Evolutionary conservation across 2,329 filamentous ascomycete genomes (phyloP).

Genomic region (Tetracladium maxilliforme): DNA sequence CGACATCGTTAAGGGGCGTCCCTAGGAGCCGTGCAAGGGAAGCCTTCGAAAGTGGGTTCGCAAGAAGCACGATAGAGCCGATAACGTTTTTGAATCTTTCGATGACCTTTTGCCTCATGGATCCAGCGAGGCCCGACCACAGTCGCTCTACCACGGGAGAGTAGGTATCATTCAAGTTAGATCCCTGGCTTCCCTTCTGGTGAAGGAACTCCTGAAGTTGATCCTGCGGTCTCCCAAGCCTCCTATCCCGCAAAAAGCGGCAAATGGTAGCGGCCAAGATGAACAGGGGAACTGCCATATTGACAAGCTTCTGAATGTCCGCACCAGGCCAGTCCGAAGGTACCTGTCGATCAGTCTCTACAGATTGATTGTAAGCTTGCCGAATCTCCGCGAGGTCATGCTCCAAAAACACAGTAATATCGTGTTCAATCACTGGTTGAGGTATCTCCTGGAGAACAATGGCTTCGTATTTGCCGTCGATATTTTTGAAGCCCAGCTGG

Average conservation of each 20-base stretch:
- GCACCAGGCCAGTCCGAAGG: too few relatives aligned
- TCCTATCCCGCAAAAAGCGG: too few relatives aligned
- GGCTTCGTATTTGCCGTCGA: slow-evolving; percentile 5
- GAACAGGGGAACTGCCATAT: too few relatives aligned
- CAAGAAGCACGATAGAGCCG: slow-evolving; percentile 5
- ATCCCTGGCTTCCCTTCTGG: too few relatives aligned
- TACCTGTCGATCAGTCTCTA: slow-evolving; percentile 2
- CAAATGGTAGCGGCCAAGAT: too few relatives aligned
- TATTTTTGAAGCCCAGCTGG: slow-evolving; percentile 6
- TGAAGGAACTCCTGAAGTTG: too few relatives aligned
- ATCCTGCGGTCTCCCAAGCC: too few relatives aligned
- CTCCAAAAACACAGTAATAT: slow-evolving; percentile 7
- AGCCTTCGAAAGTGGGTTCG: slow-evolving; percentile 7
- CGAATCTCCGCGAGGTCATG: slow-evolving; percentile 5
- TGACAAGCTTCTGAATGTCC: too few relatives aligned
- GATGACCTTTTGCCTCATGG: too few relatives aligned
- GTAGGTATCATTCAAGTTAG: too few relatives aligned
- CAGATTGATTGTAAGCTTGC: slow-evolving; percentile 2
- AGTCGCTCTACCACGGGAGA: too few relatives aligned
- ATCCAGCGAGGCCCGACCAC: too few relatives aligned
- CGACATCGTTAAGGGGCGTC: slow-evolving; percentile 4
- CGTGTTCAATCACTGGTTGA: slow-evolving; percentile 5
- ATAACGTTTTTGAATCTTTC: slow-evolving; percentile 7
- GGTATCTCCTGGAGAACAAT: slow-evolving; percentile 8
- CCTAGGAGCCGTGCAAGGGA: slow-evolving; percentile 8